Evolutionary conservation across 2,329 filamentous ascomycete genomes (phyloP), one percentile per base, ranked within the genome.

Genomic region (Neoascochyta sp.): DNA sequence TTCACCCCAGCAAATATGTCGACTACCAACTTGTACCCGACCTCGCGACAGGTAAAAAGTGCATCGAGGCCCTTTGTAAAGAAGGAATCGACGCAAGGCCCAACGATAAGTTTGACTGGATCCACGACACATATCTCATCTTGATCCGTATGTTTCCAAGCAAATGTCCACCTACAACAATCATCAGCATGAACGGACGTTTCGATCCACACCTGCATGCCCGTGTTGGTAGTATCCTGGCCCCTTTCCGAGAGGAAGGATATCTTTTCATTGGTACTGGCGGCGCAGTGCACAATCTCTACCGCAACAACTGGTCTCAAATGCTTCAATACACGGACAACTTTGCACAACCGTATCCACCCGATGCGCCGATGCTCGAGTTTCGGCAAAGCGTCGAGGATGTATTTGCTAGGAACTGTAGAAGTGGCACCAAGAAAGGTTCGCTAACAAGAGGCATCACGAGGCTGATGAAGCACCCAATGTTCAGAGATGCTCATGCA

Each of bases 51-150:
- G 71, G 68, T 1, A 55, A 70, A 11, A 62, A 64, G 7, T 74
- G 73, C 48, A 66, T 80, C 24, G 43, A 58, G 0, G 60, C 76
- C 29, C 66, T 83, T 2, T 43, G 57, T 4, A 50, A 54, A 2
- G 66, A 68, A 2, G 78, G 78, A 7, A 74, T 83, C 57, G 65
- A 75, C 18, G 75, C 70, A 2, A 51, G 57, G 4, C 62, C 56
- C 1, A 78, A 83, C 49, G 46, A 67, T 0, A 66, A 51, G 0
- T 84, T 84, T 42, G 75, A 83, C 50, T 84, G 80, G 80, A 83
- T 84, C 52, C 80, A 85, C 64, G 81, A 85, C 57, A 81, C 77
- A 0, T 84, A 78, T 50, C 69, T 84, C 3, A 74, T 84, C 34
- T 64, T 83, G 7, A 80, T 83, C 51, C 69, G 78, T 31, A 84